Percentiles rank a stretch among this genome's conserved stretches.
phyloP scores from a whole-genome alignment of 441 rosid species.

The Raphanus hybrid region DNA sequence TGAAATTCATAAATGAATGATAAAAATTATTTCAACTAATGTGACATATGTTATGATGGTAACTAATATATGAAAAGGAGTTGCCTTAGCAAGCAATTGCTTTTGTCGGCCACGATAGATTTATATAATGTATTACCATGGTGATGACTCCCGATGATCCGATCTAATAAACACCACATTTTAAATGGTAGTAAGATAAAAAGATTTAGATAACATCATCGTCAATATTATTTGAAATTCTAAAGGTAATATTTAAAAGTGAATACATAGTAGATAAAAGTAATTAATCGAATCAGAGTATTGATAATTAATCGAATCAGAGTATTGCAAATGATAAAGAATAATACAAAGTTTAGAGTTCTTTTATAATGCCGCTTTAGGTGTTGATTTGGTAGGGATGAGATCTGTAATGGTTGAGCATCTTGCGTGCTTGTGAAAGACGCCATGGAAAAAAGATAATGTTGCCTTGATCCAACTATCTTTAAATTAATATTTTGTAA shows the following conservation, averaged over 20 bases:
- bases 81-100: conserved; percentile 31
- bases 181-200: neutral
- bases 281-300: neutral
- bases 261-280: neutral
- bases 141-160: conserved; percentile 14
- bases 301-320: neutral
- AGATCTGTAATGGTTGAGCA: conserved; percentile 24
- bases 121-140: conserved; percentile 24
- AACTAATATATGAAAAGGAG: conserved; percentile 26
- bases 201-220: neutral
- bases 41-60: conserved; percentile 20
- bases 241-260: neutral
- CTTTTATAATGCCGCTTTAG: neutral
- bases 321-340: neutral
- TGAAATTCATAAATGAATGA: neutral
- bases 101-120: conserved; percentile 43
- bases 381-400: conserved; percentile 32
- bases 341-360: neutral
- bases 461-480: conserved; percentile 42
- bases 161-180: conserved; percentile 21
- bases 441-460: conserved; percentile 27
- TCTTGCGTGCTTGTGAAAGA: conserved; percentile 32
- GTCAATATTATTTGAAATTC: neutral
- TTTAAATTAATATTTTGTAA: neutral
- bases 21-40: neutral